Conservation (phyloP, 768 basidiomycete species). For the Pleurotus salmoneostramineus region DNA sequence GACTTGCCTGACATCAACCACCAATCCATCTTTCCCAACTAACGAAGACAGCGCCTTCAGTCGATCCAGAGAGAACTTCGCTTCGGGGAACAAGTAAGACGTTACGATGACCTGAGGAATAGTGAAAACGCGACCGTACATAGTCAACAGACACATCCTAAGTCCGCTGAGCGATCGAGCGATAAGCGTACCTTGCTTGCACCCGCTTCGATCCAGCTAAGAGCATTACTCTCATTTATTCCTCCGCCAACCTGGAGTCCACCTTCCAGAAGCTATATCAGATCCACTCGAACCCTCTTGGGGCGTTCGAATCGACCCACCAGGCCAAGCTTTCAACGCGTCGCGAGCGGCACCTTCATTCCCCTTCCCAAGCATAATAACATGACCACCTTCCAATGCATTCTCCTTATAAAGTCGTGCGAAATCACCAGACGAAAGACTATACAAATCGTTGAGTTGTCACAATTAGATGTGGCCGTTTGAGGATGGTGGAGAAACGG, state of each 20-base stretch:
- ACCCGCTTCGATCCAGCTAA: constrained; percentile 81
- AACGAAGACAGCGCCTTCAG: constrained; percentile 55
- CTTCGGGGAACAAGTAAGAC: constrained; percentile 88
- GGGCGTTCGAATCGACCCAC: constrained; percentile 28
- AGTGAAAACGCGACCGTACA: no score
- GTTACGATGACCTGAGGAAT: constrained; percentile 87
- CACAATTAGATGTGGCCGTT: neutral
- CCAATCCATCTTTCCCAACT: constrained; percentile 83
- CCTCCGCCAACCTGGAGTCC: constrained; percentile 93
- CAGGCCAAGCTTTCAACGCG: constrained; percentile 82
- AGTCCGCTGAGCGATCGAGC: neutral
- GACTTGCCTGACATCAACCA: constrained; percentile 89
- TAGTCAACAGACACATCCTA: neutral
- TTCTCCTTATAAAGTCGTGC: constrained; percentile 72
- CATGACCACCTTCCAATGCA: constrained; percentile 80
- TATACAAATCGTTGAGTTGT: constrained; percentile 21
- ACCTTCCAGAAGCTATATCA: constrained; percentile 33
- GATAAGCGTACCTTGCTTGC: constrained; percentile 69
- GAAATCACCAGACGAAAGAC: constrained; percentile 76
- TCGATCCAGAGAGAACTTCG: constrained; percentile 71
- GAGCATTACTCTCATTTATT: constrained; percentile 77
- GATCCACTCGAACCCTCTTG: neutral
- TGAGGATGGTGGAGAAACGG: no score
- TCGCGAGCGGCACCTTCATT: constrained; percentile 89
- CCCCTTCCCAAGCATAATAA: constrained; percentile 90